Evolutionary conservation across 805 yeast species (phyloP), one percentile per base, ranked within the genome.

Genomic region (Hanseniaspora lindneri): DNA sequence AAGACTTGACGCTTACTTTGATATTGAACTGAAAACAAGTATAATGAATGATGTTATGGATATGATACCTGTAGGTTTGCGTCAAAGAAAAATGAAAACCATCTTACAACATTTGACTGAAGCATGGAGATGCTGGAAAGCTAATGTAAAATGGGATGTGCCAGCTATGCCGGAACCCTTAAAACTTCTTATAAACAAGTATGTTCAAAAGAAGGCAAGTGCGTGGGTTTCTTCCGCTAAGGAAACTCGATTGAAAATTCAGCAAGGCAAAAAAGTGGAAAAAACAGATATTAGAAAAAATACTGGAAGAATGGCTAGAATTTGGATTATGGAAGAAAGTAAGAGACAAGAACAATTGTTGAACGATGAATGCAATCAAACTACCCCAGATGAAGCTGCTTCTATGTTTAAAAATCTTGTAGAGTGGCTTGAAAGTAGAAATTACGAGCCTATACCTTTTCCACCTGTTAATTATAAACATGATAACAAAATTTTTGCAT

Each of bases 51-150:
- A 92, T 60, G 89, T 92, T 41, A 67, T 92, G 51, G 99, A 92
- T 60, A 87, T 87, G 95, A 87, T 92, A 41, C 98, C 98, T 0
- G 96, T 86, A 53, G 95, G 95, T 1, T 73, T 92, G 52, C 81
- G 84, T 57, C 92, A 85, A 58, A 83, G 76, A 54, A 88, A 86
- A 60, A 78, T 96, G 1, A 82, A 83, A 57, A 79, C 94, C 0
- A 82, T 92, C 47, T 64, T 92, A 41, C 97, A 92, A 58, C 99
- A 92, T 64, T 70, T 92, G 51, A 83, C 94, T 60, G 98, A 92
- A 63, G 98, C 98, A 0, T 92, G 99, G 99, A 71, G 98, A 61
- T 92, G 97, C 62, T 92, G 99, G 99, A 92, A 92, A 62, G 98
- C 98, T 2, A 89, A 92, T 59, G 82, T 92, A 51, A 95, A 96